These are phyloP conservation scores for Oxyria digyna DNA, from an alignment of 148 eudicot genomes.

Conservation along the genomic window DNA sequence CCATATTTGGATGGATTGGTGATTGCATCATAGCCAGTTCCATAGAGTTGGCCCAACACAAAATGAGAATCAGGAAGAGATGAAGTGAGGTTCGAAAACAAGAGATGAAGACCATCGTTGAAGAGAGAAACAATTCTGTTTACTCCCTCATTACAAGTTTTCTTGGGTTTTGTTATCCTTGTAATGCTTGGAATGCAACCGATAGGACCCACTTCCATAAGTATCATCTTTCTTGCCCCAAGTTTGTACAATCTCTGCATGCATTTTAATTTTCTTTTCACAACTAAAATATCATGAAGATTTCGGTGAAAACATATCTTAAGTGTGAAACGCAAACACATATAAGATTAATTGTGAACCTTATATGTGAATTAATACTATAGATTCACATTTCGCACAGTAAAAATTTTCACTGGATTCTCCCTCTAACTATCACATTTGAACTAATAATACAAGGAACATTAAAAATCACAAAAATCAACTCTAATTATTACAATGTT, in stretches of 20 bases:
- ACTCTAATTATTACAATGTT: no score
- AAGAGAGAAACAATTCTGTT: slow-evolving; percentile 26
- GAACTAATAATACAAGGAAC: no score
- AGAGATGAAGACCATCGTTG: slow-evolving; percentile 26
- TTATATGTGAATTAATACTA: no score
- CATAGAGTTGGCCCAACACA: slow-evolving; percentile 26
- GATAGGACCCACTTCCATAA: slow-evolving; percentile 55
- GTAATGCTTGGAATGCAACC: slow-evolving; percentile 49
- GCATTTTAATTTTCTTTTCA: no score
- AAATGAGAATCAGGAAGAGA: slow-evolving; percentile 36
- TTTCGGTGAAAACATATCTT: no score
- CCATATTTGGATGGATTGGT: slow-evolving; percentile 44
- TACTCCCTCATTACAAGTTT: slow-evolving; percentile 34
- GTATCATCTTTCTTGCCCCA: slow-evolving; percentile 50
- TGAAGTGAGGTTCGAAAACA: slow-evolving; percentile 33
- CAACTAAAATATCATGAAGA: no score
- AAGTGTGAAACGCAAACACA: no score
- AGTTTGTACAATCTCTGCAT: slow-evolving; percentile 29
- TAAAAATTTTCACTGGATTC: no score
- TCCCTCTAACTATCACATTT: no score
- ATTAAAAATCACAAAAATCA: no score
- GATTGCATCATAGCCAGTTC: slow-evolving; percentile 38
- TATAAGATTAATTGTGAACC: no score
- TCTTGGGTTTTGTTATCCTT: slow-evolving; percentile 14
- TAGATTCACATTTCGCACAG: no score